Base-by-base conservation (phyloP, 1,139 yeast genomes). In the Zygosaccharomyces pseudobailii region DNA sequence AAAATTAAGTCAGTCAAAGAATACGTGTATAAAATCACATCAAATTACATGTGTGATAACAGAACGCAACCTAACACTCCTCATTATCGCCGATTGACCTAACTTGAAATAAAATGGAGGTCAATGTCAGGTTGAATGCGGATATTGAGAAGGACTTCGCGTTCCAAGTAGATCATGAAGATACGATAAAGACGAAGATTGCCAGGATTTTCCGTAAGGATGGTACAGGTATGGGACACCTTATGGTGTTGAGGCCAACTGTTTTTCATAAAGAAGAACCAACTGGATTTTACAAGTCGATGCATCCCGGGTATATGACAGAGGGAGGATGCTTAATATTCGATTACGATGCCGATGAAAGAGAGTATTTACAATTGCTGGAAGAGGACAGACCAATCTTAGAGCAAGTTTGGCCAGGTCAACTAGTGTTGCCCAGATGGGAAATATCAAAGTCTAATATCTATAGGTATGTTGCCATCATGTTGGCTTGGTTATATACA, bases 141-240 rank as follows among this genome's bases (percentile, higher is more conserved):
- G 96, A 89, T 62, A 66, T 71, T 46, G 96, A 88, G 60, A 85
- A 85, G 66, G 98, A 92, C 66, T 90, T 88, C 68, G 87, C 96
- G 59, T 88, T 92, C 71, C 85, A 80, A 56, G 78, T 90, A 17
- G 74, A 75, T 37, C 70, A 79, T 17, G 71, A 75, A 21, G 76
- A 80, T 42, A 69, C 80, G 3, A 82, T 88, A 56, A 70, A 73
- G 22, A 51, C 63, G 2, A 82, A 77, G 52, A 73, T 90, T 55
- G 65, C 72, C 55, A 71, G 75, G 47, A 78, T 90, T 46, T 88
- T 89, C 63, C 23, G 44, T 21, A 44, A 46, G 24, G 70, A 74
- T 27, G 47, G 51, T 22, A 45, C 48, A 5, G 57, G 63, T 20
- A 45, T 61, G 43, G 43, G 59, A 70, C 95, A 95, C 33, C 47